A percentile compares a stretch with the other conserved stretches of the same genome.
phyloP scores from a whole-genome alignment of 371 early-diverging fungal genomes.

The Cokeromyces recurvatus region DNA sequence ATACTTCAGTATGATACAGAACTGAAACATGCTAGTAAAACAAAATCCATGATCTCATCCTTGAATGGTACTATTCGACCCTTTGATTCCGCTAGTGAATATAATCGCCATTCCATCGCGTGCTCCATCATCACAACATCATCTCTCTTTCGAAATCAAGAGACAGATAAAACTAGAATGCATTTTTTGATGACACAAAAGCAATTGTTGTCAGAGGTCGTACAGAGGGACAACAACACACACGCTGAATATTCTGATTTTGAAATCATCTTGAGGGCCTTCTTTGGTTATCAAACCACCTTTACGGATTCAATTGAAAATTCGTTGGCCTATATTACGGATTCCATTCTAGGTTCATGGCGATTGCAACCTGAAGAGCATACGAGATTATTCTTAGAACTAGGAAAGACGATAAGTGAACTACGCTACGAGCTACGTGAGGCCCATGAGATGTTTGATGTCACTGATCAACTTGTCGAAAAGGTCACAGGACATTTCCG shows the following conservation, averaged over 20 bases:
- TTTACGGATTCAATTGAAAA: conserved; percentile 51
- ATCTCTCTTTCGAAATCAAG: background rate
- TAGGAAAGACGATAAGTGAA: conserved; percentile 23
- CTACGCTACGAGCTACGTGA: conserved; percentile 50
- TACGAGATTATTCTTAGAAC: background rate
- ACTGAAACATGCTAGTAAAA: conserved; percentile 16
- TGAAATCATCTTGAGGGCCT: conserved; percentile 47
- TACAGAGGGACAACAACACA: conserved; percentile 5
- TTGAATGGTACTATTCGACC: conserved; percentile 32
- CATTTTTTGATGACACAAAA: conserved; percentile 2
- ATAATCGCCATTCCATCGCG: conserved; percentile 8
- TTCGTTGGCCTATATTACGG: conserved; percentile 48
- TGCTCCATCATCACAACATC: conserved; percentile 19
- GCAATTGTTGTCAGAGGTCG: background rate
- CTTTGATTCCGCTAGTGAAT: conserved; percentile 38
- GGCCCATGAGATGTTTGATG: conserved; percentile 55
- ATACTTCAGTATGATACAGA: conserved; percentile 22
- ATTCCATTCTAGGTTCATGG: conserved; percentile 33
- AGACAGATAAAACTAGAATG: background rate
- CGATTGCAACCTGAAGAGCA: background rate
- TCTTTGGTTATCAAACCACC: conserved; percentile 53
- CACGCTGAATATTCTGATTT: conserved; percentile 45
- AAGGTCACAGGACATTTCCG: conserved; percentile 52
- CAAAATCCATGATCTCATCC: conserved; percentile 19
- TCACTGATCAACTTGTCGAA: conserved; percentile 48